Percentiles rank a stretch among this genome's conserved stretches.
phyloP scores from a whole-genome alignment of 2,329 filamentous ascomycete genomes.

The Fusarium coicis region DNA sequence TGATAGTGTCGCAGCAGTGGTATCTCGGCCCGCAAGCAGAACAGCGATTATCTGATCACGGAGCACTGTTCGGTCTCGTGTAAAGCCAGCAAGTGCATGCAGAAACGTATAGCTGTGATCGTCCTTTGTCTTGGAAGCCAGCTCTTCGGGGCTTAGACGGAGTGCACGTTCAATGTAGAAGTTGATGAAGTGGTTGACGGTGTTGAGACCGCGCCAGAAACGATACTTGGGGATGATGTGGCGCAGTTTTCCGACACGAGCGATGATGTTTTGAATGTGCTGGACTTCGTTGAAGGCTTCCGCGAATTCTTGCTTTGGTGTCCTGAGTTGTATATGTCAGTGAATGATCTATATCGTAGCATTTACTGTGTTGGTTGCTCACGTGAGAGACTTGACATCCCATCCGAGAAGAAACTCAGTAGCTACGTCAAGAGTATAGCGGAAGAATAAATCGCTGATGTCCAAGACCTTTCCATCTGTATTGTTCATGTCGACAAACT shows the following conservation, averaged over 20 bases:
- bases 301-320: constrained; percentile 75
- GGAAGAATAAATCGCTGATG: constrained; percentile 81
- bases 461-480: constrained; percentile 73
- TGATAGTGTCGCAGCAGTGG: constrained; percentile 82
- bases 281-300: constrained; percentile 85
- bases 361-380: constrained; percentile 15
- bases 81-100: constrained; percentile 84
- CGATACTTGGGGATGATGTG: constrained; percentile 69
- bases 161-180: constrained; percentile 81
- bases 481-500: constrained; percentile 71
- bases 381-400: constrained; percentile 73
- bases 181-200: constrained; percentile 81
- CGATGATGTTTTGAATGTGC: constrained; percentile 74
- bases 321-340: constrained; percentile 48
- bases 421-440: constrained; percentile 85
- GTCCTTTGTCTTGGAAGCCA: constrained; percentile 76
- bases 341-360: background rate
- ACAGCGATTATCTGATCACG: constrained; percentile 87
- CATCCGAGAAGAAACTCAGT: constrained; percentile 88
- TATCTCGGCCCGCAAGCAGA: constrained; percentile 87
- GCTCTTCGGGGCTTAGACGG: constrained; percentile 74
- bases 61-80: constrained; percentile 75
- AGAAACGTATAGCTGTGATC: constrained; percentile 85
- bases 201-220: constrained; percentile 72
- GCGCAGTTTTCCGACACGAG: constrained; percentile 72